A percentile compares a stretch with the other conserved stretches of the same genome.
Evolutionary conservation across 345 rosid genomes (phyloP).

Genomic region (Populus davidiana): DNA sequence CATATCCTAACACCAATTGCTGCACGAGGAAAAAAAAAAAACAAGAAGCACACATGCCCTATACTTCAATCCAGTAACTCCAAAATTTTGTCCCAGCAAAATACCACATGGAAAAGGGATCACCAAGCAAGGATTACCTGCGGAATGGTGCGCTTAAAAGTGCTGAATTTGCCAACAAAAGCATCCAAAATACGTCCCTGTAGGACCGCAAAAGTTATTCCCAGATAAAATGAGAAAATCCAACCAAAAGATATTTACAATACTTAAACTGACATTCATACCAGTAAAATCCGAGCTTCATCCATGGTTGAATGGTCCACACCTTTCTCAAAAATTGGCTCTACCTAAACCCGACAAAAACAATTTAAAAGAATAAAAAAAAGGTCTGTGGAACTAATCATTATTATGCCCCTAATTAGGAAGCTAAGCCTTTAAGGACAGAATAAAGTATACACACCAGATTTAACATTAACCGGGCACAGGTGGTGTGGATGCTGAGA

Average conservation of each 20-base stretch:
- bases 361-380: slow-evolving; percentile 16
- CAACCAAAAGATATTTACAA: slow-evolving; percentile 10
- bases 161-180: slow-evolving; percentile 95
- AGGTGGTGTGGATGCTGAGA: slow-evolving; percentile 91
- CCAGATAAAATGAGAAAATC: slow-evolving; percentile 12
- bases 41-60: not conserved
- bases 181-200: slow-evolving; percentile 98
- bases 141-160: slow-evolving; percentile 96
- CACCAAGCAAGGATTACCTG: slow-evolving; percentile 60
- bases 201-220: slow-evolving; percentile 23
- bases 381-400: slow-evolving; percentile 8
- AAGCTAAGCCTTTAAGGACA: slow-evolving; percentile 2
- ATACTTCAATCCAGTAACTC: not conserved
- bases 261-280: slow-evolving; percentile 28
- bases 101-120: slow-evolving; percentile 1
- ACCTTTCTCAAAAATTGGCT: slow-evolving; percentile 98
- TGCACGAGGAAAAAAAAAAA: too few relatives aligned
- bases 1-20: too few relatives aligned
- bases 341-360: slow-evolving; percentile 58
- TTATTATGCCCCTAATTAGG: slow-evolving; percentile 5
- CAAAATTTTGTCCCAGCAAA: not conserved
- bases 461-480: slow-evolving; percentile 97
- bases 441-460: slow-evolving; percentile 50
- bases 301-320: slow-evolving; percentile 92
- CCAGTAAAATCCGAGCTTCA: slow-evolving; percentile 90